A percentile compares a stretch with the other conserved stretches of the same genome.
Evolutionary conservation across 305 asterid species (phyloP).

Genomic region (Vinca major): DNA sequence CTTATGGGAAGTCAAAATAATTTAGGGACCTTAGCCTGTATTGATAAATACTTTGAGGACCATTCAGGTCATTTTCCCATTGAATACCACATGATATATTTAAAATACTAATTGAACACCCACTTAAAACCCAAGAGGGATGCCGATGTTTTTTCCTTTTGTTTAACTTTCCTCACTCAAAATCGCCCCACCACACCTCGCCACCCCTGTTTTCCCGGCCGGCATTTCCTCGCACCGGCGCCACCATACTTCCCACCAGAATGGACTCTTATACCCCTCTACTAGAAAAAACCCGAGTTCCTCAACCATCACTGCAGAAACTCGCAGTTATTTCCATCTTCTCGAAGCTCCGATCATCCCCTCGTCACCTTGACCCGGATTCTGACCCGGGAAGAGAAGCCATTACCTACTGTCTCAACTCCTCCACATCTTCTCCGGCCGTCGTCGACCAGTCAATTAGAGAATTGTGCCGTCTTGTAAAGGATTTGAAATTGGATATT

Average conservation of each 20-base stretch:
- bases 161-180: no score
- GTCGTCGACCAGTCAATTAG: slow-evolving; percentile 79
- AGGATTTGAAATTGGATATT: slow-evolving; percentile 61
- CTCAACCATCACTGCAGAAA: slow-evolving; percentile 81
- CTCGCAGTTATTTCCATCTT: slow-evolving; percentile 71
- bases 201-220: neutral
- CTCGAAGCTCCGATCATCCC: slow-evolving; percentile 57
- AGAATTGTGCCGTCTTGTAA: slow-evolving; percentile 77
- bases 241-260: neutral
- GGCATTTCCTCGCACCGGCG: neutral
- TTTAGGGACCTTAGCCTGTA: no score
- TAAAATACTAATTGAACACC: no score
- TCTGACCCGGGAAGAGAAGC: slow-evolving; percentile 58
- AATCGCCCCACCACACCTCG: no score
- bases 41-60: no score
- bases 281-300: slow-evolving; percentile 56
- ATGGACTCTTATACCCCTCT: slow-evolving; percentile 64
- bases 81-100: no score
- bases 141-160: no score
- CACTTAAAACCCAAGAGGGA: no score
- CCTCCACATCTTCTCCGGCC: slow-evolving; percentile 40
- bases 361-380: slow-evolving; percentile 28
- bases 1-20: no score
- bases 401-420: slow-evolving; percentile 60
- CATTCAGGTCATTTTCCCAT: no score